Base-by-base conservation (phyloP, 495 filamentous ascomycete genomes). In the Daldinia childiae region DNA sequence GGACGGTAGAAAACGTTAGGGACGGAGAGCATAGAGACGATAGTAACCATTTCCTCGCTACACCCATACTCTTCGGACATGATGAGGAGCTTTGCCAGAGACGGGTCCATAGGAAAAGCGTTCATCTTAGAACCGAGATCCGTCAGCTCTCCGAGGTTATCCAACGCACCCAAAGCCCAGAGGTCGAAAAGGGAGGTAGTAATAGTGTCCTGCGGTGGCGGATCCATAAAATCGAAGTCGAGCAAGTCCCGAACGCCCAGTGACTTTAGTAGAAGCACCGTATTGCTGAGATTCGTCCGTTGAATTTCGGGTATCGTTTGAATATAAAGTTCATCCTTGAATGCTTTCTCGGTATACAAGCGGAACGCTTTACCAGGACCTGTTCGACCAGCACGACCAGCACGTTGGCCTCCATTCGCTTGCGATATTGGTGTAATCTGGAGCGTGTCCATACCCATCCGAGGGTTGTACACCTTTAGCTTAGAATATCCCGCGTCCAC, bases 201-300 rank as follows among this genome's bases (percentile, higher is more conserved):
- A 73, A 99, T 99, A 5, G 94, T 97, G 68, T 99, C 96, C 80
- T 99, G 96, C 0, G 96, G 95, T 6, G 96, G 96, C 0, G 96
- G 95, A 71, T 99, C 96, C 94, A 99, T 97, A 74, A 99, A 99
- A 76, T 98, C 94, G 73, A 99, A 99, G 73, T 99, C 96, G 2
- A 99, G 83, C 17, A 99, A 84, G 72, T 99, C 94, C 76, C 91
- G 94, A 29, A 99, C 95, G 2, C 95, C 95, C 7, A 99, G 84
- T 1, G 93, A 97, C 76, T 99, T 99, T 55, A 99, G 84, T 9
- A 99, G 86, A 12, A 99, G 84, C 2, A 98, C 94, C 0, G 94
- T 99, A 72, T 98, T 98, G 73, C 91, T 90, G 14, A 99, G 86
- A 74, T 97, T 98, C 3, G 96, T 98, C 45, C 96, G 88, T 78